These are phyloP conservation scores for Fonsecaea pedrosoi DNA, from an alignment of 2,329 filamentous ascomycete genomes.

Conservation along the genomic window DNA sequence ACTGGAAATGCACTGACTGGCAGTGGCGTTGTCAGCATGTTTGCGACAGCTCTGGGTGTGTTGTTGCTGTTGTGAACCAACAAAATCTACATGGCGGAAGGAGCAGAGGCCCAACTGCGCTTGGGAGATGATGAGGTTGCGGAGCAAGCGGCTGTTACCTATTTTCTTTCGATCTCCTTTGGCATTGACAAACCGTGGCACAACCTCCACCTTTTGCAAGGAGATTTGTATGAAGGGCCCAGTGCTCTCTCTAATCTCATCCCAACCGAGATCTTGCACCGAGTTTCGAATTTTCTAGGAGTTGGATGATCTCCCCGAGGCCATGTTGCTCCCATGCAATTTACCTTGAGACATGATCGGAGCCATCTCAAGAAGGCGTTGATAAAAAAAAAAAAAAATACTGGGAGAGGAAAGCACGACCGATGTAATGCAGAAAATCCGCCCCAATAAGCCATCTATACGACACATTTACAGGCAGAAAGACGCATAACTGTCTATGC, in stretches of 20 bases:
- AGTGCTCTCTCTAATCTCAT: background rate
- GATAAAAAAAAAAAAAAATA: background rate
- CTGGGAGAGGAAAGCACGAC: background rate
- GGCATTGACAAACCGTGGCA: background rate
- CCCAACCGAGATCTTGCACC: background rate
- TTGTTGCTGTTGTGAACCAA: background rate
- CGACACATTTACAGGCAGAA: background rate
- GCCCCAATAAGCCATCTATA: background rate
- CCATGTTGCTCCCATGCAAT: background rate
- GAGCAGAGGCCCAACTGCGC: background rate
- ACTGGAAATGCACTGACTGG: constrained; percentile 1
- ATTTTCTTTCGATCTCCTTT: background rate
- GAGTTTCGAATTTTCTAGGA: background rate
- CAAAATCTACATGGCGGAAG: background rate
- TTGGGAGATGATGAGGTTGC: background rate
- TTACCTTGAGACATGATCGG: background rate
- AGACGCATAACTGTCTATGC: background rate
- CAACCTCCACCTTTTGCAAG: background rate
- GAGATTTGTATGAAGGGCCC: background rate
- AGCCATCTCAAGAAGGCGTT: background rate
- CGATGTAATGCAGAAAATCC: background rate
- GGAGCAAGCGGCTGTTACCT: background rate
- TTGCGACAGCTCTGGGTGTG: background rate
- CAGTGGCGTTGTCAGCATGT: background rate
- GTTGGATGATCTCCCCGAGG: background rate